Evolutionary conservation across 495 filamentous ascomycete genomes (phyloP).

Genomic region (Neurospora sp.): DNA sequence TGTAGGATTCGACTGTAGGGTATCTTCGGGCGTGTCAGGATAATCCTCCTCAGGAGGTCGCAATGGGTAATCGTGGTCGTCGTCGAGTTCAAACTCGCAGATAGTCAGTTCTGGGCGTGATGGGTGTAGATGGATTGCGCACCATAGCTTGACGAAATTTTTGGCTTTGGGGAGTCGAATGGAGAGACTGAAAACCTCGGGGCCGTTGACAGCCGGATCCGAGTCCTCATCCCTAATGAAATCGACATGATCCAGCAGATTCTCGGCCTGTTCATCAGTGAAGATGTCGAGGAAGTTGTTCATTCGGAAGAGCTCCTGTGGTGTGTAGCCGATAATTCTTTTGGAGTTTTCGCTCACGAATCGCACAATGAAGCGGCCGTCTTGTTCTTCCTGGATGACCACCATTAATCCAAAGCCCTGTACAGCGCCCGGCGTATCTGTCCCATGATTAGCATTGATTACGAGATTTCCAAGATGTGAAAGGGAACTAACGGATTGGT

Average conservation of each 20-base stretch:
- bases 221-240: conserved; percentile 73
- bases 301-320: conserved; percentile 65
- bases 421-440: conserved; percentile 72
- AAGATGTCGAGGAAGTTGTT: conserved; percentile 72
- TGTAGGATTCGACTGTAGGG: conserved; percentile 57
- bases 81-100: conserved; percentile 87
- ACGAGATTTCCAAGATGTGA: background rate
- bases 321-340: conserved; percentile 67
- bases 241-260: conserved; percentile 75
- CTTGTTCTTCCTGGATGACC: conserved; percentile 61
- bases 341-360: conserved; percentile 83
- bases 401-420: conserved; percentile 77
- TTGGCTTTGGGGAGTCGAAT: conserved; percentile 43
- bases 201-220: conserved; percentile 63
- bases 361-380: conserved; percentile 59
- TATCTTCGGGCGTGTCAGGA: conserved; percentile 60
- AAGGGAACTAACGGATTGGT: conserved; percentile 48
- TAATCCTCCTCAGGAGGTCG: conserved; percentile 45
- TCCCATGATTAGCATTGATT: background rate
- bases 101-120: conserved; percentile 62
- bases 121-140: conserved; percentile 68
- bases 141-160: conserved; percentile 66
- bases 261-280: conserved; percentile 71
- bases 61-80: conserved; percentile 65
- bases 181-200: conserved; percentile 76